These are phyloP conservation scores for Fremontodendron californicum DNA, from an alignment of 345 rosid species.

Conservation along the genomic window DNA sequence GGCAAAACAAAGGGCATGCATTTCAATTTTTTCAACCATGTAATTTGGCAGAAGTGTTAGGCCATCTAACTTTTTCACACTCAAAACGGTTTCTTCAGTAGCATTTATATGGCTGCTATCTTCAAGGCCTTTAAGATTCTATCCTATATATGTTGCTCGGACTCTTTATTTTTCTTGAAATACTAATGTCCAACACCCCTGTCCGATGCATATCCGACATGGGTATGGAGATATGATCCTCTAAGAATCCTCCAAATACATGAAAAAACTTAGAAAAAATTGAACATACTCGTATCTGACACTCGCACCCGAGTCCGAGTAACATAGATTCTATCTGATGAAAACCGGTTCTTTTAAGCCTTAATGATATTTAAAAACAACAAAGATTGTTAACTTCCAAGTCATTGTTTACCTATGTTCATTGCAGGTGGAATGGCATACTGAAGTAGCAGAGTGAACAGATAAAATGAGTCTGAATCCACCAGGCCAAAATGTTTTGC, in stretches of 20 bases:
- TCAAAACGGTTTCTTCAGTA: neutral
- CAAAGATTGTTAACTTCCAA: neutral
- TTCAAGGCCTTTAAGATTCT: neutral
- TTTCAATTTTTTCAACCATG: no score
- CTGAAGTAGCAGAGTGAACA: constrained; percentile 42
- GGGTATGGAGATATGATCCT: no score
- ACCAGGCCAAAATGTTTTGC: neutral
- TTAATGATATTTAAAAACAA: neutral
- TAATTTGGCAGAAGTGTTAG: no score
- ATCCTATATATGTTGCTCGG: no score
- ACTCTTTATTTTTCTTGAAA: no score
- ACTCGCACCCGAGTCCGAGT: no score
- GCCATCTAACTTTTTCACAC: neutral
- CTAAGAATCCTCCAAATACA: no score
- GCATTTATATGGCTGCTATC: neutral
- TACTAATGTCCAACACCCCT: no score
- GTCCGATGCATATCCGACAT: no score
- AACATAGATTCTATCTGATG: neutral
- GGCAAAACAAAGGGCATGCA: no score
- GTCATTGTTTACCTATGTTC: constrained; percentile 27
- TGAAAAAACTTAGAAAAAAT: no score
- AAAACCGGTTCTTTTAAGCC: neutral
- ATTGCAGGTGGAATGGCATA: constrained; percentile 56
- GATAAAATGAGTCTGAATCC: constrained; percentile 4
- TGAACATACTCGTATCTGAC: no score